phyloP scores from a whole-genome alignment of 176 grass and related monocot species.

The Saccharum spontaneum region DNA sequence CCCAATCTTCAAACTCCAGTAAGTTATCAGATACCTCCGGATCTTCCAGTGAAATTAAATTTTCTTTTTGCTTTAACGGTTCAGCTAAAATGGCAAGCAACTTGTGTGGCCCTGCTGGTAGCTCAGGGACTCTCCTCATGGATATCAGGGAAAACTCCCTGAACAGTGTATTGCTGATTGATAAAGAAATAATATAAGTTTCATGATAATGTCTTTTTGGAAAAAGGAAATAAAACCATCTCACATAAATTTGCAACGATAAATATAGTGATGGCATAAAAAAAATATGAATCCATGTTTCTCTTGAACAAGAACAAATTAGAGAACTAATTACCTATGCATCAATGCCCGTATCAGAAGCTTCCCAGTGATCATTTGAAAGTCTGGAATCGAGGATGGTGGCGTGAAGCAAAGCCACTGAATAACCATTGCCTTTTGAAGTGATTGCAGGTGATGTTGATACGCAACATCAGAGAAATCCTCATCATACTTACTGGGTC shows the following conservation, averaged over 20 bases:
- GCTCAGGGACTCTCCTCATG: conserved; percentile 83
- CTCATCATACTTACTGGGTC: conserved; percentile 49
- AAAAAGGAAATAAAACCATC: conserved; percentile 1
- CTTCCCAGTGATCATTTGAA: conserved; percentile 70
- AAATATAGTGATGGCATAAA: conserved; percentile 13
- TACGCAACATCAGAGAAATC: conserved; percentile 73
- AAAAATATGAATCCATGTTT: conserved; percentile 5
- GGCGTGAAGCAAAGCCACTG: conserved; percentile 98
- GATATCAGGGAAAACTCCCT: conserved; percentile 96
- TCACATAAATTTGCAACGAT: neutral
- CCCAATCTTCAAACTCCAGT: conserved; percentile 94
- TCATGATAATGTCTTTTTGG: conserved; percentile 4
- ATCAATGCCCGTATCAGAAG: conserved; percentile 88
- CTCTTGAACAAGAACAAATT: conserved; percentile 30
- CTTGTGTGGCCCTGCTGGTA: conserved; percentile 89
- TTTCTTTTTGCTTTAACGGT: conserved; percentile 87
- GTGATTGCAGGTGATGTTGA: conserved; percentile 77
- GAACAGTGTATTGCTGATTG: conserved; percentile 84
- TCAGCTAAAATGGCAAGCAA: conserved; percentile 92
- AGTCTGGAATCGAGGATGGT: conserved; percentile 70
- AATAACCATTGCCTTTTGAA: conserved; percentile 94
- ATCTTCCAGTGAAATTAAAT: conserved; percentile 63
- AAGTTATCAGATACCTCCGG: conserved; percentile 76
- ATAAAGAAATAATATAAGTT: conserved; percentile 44
- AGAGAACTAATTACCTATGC: conserved; percentile 60